Evolutionary conservation across 202 grass and related monocot genomes (phyloP), one percentile per base, ranked within the genome.

Genomic region (Zizania palustris): DNA sequence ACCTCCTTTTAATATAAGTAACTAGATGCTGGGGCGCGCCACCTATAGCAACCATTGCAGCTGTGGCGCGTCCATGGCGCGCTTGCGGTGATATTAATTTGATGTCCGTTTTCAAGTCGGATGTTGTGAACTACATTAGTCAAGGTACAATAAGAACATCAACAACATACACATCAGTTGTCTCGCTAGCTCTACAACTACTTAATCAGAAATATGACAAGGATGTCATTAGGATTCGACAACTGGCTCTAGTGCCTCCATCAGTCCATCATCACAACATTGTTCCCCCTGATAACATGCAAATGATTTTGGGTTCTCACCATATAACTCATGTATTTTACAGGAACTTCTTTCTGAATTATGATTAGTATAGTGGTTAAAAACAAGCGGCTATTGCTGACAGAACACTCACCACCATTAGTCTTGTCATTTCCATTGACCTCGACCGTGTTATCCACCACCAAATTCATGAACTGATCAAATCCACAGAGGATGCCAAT

Each of bases 211-310:
- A 36, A 7, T 3, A 45, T 62, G 38, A 0, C 18, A 8, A 5
- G 1, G 14, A 75, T 18, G 45, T 81, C 67, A 84, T 37, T 85
- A 77, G 0, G 67, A 77, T 60, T 81, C 92, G 16, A 63, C 81
- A 12, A 97, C 82, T 0, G 94, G 94, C 64, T 93, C 94, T 69
- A 97, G 60, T 20, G 91, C 94, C 88, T 97, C 94, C 12, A 97
- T 97, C 94, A 97, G 86, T 97, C 94, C 12, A 97, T 97, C 94
- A 97, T 93, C 35, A 90, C 94, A 75, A 93, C 91, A 59, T 91
- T 97, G 61, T 97, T 97, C 20, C 94, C 91, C 74, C 91, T 89
- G 38, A 97, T 75, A 75, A 97, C 94, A 91, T 97, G 80, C 16
- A 81, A 16, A 73, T 50, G 13, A 65, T 38, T 22, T 62, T 3